Percentiles rank a stretch among this genome's conserved stretches.
phyloP scores from a whole-genome alignment of 495 filamentous ascomycete genomes.

The Daldinia caldariorum region DNA sequence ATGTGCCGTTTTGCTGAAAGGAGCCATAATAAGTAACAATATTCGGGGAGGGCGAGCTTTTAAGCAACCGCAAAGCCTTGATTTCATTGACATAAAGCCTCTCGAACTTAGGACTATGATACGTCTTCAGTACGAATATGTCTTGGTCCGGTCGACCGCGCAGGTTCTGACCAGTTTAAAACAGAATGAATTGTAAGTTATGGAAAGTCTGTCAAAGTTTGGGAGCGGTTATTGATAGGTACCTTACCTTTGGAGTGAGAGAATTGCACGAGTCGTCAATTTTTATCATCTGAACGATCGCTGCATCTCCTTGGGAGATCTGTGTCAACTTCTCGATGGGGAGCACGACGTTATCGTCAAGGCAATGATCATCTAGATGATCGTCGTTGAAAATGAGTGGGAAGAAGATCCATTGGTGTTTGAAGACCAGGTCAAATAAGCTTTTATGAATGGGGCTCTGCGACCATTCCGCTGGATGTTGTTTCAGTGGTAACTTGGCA shows the following conservation, averaged over 20 bases:
- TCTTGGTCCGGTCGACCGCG: constrained; percentile 26
- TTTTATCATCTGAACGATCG: constrained; percentile 40
- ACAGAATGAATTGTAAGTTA: too few relatives aligned
- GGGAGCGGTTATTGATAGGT: neutral
- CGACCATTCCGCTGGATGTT: too few relatives aligned
- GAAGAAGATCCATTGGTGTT: too few relatives aligned
- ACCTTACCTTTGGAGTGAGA: constrained; percentile 21
- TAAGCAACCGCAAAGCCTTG: constrained; percentile 49
- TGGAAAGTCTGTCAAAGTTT: too few relatives aligned
- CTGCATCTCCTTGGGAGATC: constrained; percentile 28
- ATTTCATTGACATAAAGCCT: constrained; percentile 50
- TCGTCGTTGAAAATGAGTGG: too few relatives aligned
- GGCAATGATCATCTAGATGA: too few relatives aligned
- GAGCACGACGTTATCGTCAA: constrained; percentile 34
- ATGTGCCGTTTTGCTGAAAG: constrained; percentile 51
- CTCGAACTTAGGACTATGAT: constrained; percentile 45
- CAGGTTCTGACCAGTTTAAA: neutral
- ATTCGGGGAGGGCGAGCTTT: constrained; percentile 39
- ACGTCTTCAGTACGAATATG: constrained; percentile 57
- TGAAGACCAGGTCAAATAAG: too few relatives aligned
- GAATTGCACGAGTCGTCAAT: constrained; percentile 48
- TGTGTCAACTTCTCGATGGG: constrained; percentile 42
- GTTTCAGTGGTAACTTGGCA: too few relatives aligned
- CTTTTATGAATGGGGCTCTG: too few relatives aligned
- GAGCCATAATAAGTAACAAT: constrained; percentile 58